Percentiles rank a stretch among this genome's conserved stretches.
Conservation (phyloP, 2,329 filamentous ascomycete genomes). For the Fusarium setosum region DNA sequence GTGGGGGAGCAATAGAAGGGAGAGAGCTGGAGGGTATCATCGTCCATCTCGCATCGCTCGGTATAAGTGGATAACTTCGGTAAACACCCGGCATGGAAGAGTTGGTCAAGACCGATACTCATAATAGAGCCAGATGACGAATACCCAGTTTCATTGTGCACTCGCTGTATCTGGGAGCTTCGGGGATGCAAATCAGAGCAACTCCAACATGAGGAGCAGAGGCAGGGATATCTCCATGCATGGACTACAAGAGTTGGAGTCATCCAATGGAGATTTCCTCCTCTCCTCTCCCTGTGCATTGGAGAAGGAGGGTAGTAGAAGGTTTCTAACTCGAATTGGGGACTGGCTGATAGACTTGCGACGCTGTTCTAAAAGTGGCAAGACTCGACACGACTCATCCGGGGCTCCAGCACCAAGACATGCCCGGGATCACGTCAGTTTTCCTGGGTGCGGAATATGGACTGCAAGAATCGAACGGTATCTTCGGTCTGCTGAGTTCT, state of each 20-base stretch:
- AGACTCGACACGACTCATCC: neutral
- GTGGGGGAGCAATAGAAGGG: slow-evolving; percentile 20
- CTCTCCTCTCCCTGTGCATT: neutral
- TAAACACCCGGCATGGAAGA: neutral
- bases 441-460: neutral
- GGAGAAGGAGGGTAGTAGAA: neutral
- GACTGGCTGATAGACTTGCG: neutral
- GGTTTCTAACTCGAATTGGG: neutral
- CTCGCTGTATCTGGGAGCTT: neutral
- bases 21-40: slow-evolving; percentile 1
- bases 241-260: neutral
- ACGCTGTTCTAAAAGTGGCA: neutral
- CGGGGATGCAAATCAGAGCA: neutral
- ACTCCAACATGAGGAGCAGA: neutral
- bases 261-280: neutral
- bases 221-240: neutral
- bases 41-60: neutral
- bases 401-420: neutral
- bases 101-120: neutral
- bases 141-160: neutral
- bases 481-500: neutral
- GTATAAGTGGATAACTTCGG: neutral
- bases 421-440: neutral
- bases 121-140: neutral
- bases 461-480: neutral